Base-by-base conservation (phyloP, 2,329 filamentous ascomycete genomes). In the Colletotrichum lentis region DNA sequence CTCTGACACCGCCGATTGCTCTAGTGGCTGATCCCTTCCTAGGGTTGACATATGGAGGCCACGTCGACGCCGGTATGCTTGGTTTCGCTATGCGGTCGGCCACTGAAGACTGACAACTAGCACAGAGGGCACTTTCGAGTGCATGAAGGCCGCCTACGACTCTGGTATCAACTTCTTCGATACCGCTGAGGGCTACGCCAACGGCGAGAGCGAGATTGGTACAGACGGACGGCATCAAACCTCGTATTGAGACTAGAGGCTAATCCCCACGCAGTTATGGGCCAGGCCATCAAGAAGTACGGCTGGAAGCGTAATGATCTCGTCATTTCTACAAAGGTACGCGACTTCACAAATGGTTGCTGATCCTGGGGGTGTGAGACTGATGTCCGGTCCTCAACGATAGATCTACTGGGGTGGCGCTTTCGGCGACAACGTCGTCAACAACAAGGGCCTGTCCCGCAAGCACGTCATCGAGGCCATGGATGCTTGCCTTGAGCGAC, bases 381-480 rank as follows among this genome's bases (percentile, higher is more conserved):
- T 59, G 24, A 64, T 35, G 5, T 8, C 24, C 20, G 4, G 22
- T 18, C 5, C 3, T 10, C 18, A 22, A 35, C 49, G 22, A 31
- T 53, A 88, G 87, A 83, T 91, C 70, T 88, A 91, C 80, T 91
- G 87, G 85, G 89, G 89, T 62, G 75, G 73, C 18, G 85, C 84
- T 27, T 86, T 86, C 75, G 87, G 88, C 52, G 82, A 86, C 64
- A 89, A 87, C 74, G 81, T 82, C 12, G 83, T 90, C 69, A 92
- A 91, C 80, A 91, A 91, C 77, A 81, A 82, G 65, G 90, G 90
- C 7, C 83, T 92, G 37, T 90, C 86, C 3, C 83, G 89, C 62
- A 92, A 92, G 77, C 90, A 91, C 77, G 82, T 92, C 62, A 81
- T 91, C 70, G 90, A 92, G 79, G 90, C 88, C 31, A 83, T 88